phyloP scores from a whole-genome alignment of 768 basidiomycete species.

The Termitomyces sp. region DNA sequence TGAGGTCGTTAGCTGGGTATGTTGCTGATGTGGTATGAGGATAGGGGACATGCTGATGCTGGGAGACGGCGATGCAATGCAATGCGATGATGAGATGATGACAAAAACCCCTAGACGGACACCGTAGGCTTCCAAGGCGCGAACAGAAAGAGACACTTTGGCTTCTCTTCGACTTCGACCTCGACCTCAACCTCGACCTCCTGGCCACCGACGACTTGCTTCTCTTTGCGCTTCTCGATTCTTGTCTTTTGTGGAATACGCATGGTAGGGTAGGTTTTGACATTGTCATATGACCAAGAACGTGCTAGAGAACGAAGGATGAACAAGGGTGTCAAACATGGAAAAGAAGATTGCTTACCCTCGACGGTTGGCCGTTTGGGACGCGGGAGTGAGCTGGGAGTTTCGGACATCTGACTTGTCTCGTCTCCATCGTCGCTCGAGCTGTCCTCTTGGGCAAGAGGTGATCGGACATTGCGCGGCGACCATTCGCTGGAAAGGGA shows the following conservation, averaged over 20 bases:
- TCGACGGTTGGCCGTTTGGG: slow-evolving; percentile 44
- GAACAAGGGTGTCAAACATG: neutral
- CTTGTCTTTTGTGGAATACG: slow-evolving; percentile 46
- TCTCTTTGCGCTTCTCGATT: slow-evolving; percentile 49
- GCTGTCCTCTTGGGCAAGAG: slow-evolving; percentile 25
- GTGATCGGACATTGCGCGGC: slow-evolving; percentile 27
- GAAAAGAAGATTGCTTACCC: slow-evolving; percentile 36
- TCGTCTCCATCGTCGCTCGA: slow-evolving; percentile 25
- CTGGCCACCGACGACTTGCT: slow-evolving; percentile 42
- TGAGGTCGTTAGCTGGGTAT: slow-evolving; percentile 8
- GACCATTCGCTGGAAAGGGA: slow-evolving; percentile 31
- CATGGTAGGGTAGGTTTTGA: slow-evolving; percentile 67
- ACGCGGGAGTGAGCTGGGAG: slow-evolving; percentile 18
- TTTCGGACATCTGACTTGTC: slow-evolving; percentile 17
- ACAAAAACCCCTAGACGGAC: neutral
- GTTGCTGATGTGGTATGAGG: slow-evolving; percentile 12
- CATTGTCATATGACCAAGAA: slow-evolving; percentile 75
- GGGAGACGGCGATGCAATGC: slow-evolving; percentile 11
- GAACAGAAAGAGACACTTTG: slow-evolving; percentile 72
- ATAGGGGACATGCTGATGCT: neutral
- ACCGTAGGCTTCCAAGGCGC: slow-evolving; percentile 25
- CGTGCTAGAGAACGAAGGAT: slow-evolving; percentile 41
- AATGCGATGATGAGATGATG: slow-evolving; percentile 10
- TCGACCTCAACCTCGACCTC: slow-evolving; percentile 41
- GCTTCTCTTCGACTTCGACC: slow-evolving; percentile 51